phyloP scores from a whole-genome alignment of 1,139 yeast genomes.

The Diutina siamensis region DNA sequence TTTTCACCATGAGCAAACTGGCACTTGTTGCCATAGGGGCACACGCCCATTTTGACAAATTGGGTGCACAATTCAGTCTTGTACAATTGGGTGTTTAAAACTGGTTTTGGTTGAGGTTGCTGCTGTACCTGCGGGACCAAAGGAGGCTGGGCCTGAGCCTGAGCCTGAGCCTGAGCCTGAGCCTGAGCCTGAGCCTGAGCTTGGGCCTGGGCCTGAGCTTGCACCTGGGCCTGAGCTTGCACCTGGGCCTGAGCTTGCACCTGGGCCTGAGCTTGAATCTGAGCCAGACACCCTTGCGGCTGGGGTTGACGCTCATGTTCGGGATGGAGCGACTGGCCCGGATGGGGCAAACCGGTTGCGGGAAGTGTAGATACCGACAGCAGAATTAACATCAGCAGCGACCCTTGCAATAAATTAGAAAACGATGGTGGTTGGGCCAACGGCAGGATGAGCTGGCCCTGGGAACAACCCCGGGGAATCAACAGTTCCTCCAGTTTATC shows the following conservation, averaged over 20 bases:
- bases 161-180: background rate
- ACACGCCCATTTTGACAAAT: constrained; percentile 56
- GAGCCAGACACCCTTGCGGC: too few relatives aligned
- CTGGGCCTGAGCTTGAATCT: background rate
- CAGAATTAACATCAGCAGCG: background rate
- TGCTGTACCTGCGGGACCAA: background rate
- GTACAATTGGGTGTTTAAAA: constrained; percentile 35
- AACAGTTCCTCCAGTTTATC: constrained; percentile 1
- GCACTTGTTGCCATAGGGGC: constrained; percentile 86
- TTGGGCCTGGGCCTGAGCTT: background rate
- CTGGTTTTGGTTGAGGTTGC: background rate
- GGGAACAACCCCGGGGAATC: background rate
- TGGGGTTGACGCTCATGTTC: background rate
- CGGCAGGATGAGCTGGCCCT: background rate
- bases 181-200: background rate
- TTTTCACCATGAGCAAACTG: constrained; percentile 87
- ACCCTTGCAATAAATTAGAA: background rate
- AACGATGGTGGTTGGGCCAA: background rate
- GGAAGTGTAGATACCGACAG: background rate
- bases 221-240: background rate
- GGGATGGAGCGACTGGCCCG: too few relatives aligned
- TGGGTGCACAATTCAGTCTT: constrained; percentile 87
- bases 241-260: background rate
- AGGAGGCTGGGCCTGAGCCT: background rate
- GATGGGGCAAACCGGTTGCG: too few relatives aligned